phyloP scores from a whole-genome alignment of 108 stramenopile species.

The Cylindrotheca fusiformis region DNA sequence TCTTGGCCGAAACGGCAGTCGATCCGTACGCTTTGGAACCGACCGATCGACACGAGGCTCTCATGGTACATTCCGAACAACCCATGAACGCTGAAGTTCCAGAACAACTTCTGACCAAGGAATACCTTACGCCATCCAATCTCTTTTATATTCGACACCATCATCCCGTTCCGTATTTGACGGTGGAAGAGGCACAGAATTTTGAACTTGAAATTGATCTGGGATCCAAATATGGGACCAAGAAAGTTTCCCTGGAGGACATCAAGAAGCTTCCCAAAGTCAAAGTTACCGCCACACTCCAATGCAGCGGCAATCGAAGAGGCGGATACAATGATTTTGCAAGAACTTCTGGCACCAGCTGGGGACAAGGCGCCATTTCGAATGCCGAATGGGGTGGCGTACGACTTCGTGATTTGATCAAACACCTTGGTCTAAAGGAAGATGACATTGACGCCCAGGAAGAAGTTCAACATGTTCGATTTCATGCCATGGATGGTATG shows the following conservation, averaged over 20 bases:
- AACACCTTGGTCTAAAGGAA: conserved; percentile 54
- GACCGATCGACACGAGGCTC: conserved; percentile 4
- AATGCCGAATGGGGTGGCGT: conserved; percentile 94
- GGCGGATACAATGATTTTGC: conserved; percentile 71
- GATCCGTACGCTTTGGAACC: conserved; percentile 78
- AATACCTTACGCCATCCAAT: conserved; percentile 56
- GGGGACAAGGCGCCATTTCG: conserved; percentile 88
- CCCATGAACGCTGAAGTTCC: conserved; percentile 84
- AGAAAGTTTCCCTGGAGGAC: conserved; percentile 52
- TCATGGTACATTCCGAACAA: conserved; percentile 68
- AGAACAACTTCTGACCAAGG: conserved; percentile 40
- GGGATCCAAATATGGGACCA: conserved; percentile 20
- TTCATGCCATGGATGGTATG: conserved; percentile 81
- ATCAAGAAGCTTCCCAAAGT: conserved; percentile 62
- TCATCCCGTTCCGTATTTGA: conserved; percentile 76
- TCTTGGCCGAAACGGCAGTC: conserved; percentile 29
- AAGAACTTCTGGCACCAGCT: conserved; percentile 84
- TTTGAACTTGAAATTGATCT: conserved; percentile 65
- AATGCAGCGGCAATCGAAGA: conserved; percentile 96
- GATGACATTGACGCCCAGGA: conserved; percentile 45
- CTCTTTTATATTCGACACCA: conserved; percentile 83
- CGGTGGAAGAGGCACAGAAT: conserved; percentile 44
- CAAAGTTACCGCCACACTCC: conserved; percentile 80
- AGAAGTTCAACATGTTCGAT: conserved; percentile 65
- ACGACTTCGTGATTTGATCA: conserved; percentile 76